Conservation (phyloP, 164 flowering plant species). For the Dillenia suffruticosa region DNA sequence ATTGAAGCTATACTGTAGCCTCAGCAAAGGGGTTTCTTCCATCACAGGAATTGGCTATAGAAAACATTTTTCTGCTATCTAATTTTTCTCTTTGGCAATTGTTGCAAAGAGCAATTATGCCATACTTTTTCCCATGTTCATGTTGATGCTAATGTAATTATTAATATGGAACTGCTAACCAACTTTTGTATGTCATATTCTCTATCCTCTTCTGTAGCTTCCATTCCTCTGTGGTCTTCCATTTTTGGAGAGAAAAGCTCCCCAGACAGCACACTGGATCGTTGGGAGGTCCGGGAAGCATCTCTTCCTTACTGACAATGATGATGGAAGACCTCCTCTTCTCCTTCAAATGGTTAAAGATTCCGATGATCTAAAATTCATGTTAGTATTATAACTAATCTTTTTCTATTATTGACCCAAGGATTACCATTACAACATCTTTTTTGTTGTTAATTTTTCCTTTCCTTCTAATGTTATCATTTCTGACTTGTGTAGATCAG, state of each 20-base stretch:
- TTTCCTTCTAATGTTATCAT: constrained; percentile 7
- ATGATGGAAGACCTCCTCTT: constrained; percentile 80
- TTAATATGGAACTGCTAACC: too few species aligned
- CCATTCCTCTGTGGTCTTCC: constrained; percentile 85
- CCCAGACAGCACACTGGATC: constrained; percentile 74
- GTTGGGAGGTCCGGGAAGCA: constrained; percentile 89
- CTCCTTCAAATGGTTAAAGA: constrained; percentile 85
- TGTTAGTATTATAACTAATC: constrained; percentile 44
- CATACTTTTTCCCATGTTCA: too few species aligned
- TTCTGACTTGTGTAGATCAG: constrained; percentile 58
- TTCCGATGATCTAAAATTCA: constrained; percentile 59
- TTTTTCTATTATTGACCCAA: too few species aligned
- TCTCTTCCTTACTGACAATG: constrained; percentile 82
- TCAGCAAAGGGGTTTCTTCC: too few species aligned
- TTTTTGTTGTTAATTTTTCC: not conserved
- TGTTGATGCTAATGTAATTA: too few species aligned
- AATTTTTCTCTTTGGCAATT: too few species aligned
- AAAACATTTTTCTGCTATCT: too few species aligned
- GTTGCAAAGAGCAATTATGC: too few species aligned
- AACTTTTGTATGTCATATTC: too few species aligned
- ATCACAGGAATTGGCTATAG: too few species aligned
- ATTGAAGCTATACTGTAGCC: too few species aligned
- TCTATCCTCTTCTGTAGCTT: constrained; percentile 35
- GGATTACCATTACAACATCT: too few species aligned
- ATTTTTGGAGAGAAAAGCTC: constrained; percentile 69